These are phyloP conservation scores for Senna siamea DNA, from an alignment of 306 rosid genomes.

Conservation along the genomic window DNA sequence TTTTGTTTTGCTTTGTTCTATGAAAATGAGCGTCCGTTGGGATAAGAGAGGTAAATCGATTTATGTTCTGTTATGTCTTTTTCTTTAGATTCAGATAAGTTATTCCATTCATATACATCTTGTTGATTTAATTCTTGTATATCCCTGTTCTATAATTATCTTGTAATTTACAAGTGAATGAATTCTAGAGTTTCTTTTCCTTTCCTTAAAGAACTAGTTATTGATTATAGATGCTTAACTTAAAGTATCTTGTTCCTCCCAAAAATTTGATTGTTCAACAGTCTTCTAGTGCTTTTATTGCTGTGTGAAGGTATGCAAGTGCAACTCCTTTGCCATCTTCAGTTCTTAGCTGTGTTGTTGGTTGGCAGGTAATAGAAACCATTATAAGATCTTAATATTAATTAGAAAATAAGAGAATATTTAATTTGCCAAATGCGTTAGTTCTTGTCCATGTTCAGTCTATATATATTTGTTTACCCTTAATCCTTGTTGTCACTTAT, in stretches of 20 bases:
- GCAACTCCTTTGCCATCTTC: slow-evolving; percentile 95
- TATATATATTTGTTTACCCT: no score
- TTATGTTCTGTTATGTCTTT: no score
- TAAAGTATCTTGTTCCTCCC: slow-evolving; percentile 4
- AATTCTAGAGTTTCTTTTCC: no score
- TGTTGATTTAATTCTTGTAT: no score
- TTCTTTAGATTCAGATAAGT: no score
- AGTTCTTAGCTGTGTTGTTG: slow-evolving; percentile 91
- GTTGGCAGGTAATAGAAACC: slow-evolving; percentile 82
- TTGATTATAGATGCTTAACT: neutral
- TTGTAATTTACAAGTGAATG: no score
- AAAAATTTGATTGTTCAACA: slow-evolving; percentile 41
- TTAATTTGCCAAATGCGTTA: neutral
- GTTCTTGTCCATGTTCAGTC: neutral
- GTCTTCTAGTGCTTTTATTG: slow-evolving; percentile 89
- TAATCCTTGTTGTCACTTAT: slow-evolving; percentile 1
- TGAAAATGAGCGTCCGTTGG: no score
- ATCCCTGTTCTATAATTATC: no score
- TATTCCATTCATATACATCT: no score
- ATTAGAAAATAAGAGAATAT: neutral
- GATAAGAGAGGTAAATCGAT: no score
- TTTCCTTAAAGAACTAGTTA: no score
- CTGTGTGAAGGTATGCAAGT: slow-evolving; percentile 87
- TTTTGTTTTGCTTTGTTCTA: no score
- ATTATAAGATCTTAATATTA: neutral